Base-by-base conservation (phyloP, 2,329 filamentous ascomycete species). In the Pseudogymnoascus sp. region DNA sequence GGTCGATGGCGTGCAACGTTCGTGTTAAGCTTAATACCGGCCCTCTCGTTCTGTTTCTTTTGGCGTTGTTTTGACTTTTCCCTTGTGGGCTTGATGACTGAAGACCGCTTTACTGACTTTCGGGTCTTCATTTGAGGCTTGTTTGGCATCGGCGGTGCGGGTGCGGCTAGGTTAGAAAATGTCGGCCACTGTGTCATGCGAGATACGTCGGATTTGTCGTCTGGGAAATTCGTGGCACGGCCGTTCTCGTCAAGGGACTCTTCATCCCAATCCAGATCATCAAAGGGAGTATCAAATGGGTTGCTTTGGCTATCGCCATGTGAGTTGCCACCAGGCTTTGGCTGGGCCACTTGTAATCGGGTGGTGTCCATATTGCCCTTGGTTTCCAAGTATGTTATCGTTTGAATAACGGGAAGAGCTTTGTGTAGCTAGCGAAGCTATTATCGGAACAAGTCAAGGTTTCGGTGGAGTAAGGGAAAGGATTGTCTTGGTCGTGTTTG, bases 21-120 rank as follows among this genome's bases (percentile, higher is more conserved):
- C 1, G 89, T 92, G 67, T 90, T 85, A 19, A 91, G 73, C 66
- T 79, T 86, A 70, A 90, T 89, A 11, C 86, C 86, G 7, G 82
- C 83, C 74, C 81, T 80, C 63, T 80, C 79, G 72, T 86, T 84
- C 70, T 86, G 79, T 21, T 80, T 79, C 69, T 83, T 84, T 69
- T 88, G 85, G 61, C 85, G 79, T 31, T 81, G 80, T 62, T 81
- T 81, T 3, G 86, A 89, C 70, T 81, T 86, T 21, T 75, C 72
- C 62, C 77, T 71, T 19, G 71, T 72, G 11, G 74, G 69, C 64
- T 74, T 77, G 31, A 73, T 70, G 2, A 74, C 70, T 5, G 72
- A 73, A 50, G 70, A 69, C 62, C 66, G 68, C 64, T 44, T 65
- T 19, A 59, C 26, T 33, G 63, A 59, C 24, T 59, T 38, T 5